These are phyloP conservation scores for Tolypocladium cylindrosporum DNA, from an alignment of 2,329 filamentous ascomycete genomes.

Conservation along the genomic window DNA sequence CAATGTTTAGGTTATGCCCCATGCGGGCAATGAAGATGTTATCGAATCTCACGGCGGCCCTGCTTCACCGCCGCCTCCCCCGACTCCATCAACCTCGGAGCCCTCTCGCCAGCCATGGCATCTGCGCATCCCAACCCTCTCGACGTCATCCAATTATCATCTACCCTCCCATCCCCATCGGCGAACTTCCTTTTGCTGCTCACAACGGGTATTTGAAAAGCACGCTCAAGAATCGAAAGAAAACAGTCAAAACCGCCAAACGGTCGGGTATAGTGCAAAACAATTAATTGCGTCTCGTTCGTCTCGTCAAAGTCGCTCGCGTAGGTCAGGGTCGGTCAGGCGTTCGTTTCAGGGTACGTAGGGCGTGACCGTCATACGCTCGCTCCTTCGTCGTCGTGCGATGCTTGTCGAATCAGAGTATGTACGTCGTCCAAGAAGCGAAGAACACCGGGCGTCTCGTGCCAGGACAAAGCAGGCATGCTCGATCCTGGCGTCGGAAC, in stretches of 20 bases:
- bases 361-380: not conserved
- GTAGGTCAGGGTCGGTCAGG: slow-evolving; percentile 1
- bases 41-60: slow-evolving; percentile 5
- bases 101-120: not conserved
- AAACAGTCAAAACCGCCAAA: not conserved
- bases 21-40: slow-evolving; percentile 5
- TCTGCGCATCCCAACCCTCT: not conserved
- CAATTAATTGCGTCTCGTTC: slow-evolving; percentile 6
- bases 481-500: not conserved
- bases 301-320: slow-evolving; percentile 3
- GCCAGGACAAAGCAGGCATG: not conserved
- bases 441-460: not conserved
- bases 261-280: slow-evolving; percentile 5
- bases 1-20: slow-evolving; percentile 7
- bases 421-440: slow-evolving; percentile 6
- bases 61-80: not conserved
- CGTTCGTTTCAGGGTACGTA: not conserved
- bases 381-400: slow-evolving; percentile 5
- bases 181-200: not conserved
- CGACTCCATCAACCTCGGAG: not conserved
- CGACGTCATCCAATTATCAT: not conserved
- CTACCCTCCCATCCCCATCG: not conserved
- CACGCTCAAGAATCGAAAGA: slow-evolving; percentile 5
- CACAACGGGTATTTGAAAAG: slow-evolving; percentile 7
- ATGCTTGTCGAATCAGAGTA: slow-evolving; percentile 4